A percentile compares a stretch with the other conserved stretches of the same genome.
These are phyloP conservation scores for Pseudofabraea citricarpa DNA, from an alignment of 2,329 filamentous ascomycete genomes.

Conservation along the genomic window DNA sequence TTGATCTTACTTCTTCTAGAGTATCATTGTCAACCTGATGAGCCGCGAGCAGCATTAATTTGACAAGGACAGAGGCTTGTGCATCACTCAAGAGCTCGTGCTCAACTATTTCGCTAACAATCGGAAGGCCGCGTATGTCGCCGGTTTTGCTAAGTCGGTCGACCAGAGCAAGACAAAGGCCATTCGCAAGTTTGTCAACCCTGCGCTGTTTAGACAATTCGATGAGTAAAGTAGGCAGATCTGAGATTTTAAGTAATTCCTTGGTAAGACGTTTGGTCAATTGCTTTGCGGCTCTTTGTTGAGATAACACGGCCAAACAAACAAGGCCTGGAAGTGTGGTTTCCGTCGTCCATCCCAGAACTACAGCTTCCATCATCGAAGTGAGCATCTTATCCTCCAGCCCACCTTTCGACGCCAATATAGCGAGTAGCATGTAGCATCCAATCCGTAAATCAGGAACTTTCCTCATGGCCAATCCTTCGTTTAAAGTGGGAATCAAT, in stretches of 20 bases:
- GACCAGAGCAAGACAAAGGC: slow-evolving; percentile 62
- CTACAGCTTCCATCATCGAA: slow-evolving; percentile 84
- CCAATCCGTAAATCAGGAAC: slow-evolving; percentile 77
- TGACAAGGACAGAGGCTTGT: slow-evolving; percentile 61
- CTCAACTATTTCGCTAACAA: slow-evolving; percentile 57
- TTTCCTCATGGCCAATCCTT: slow-evolving; percentile 70
- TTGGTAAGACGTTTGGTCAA: slow-evolving; percentile 68
- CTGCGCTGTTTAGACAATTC: slow-evolving; percentile 60
- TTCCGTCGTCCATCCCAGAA: slow-evolving; percentile 68
- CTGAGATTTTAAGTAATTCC: slow-evolving; percentile 58
- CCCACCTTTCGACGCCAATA: slow-evolving; percentile 77
- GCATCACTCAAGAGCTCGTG: slow-evolving; percentile 56
- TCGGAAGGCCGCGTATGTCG: slow-evolving; percentile 49
- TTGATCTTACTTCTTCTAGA: slow-evolving; percentile 52
- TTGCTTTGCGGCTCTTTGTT: slow-evolving; percentile 67
- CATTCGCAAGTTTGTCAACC: slow-evolving; percentile 67
- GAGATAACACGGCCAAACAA: slow-evolving; percentile 75
- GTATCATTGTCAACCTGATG: slow-evolving; percentile 53
- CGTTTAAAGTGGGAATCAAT: slow-evolving; percentile 66
- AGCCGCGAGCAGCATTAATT: slow-evolving; percentile 56
- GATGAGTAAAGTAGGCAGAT: slow-evolving; percentile 54
- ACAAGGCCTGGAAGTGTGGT: slow-evolving; percentile 71
- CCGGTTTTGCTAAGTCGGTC: slow-evolving; percentile 57
- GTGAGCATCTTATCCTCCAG: slow-evolving; percentile 77
- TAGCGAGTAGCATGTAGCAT: slow-evolving; percentile 85